Base-by-base conservation (phyloP, 2,329 filamentous ascomycete genomes). In the Hypoxylon sp. region DNA sequence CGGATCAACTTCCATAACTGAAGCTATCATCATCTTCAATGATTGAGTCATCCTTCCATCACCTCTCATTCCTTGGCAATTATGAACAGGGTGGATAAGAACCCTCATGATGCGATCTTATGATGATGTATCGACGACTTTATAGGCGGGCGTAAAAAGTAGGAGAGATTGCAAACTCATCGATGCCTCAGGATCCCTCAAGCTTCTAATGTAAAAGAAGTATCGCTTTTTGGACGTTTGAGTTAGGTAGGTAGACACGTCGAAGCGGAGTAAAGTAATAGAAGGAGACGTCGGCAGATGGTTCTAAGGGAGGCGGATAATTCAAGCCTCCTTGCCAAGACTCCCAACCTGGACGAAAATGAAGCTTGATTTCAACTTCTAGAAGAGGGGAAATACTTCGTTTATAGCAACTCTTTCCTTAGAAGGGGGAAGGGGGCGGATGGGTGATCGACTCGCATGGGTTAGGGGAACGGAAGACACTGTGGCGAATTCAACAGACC, bases 321-420 rank as follows among this genome's bases (percentile, higher is more conserved):
- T 73, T 66, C 66, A 67, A 69, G 66, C 69, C 68, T 73, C 63
- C 57, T 60, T 64, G 73, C 73, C 73, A 75, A 75, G 74, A 55
- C 23, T 48, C 58, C 49, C 38, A 56, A 67, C 52, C 41, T 51
- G 56, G 46, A 68, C 25, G 51, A 71, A 63, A 58, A 67, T 28
- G 68, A 73, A 69, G 69, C 66, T 72, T 68, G 50, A 68, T 49
- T 69, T 63, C 19, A 68, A 56, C 59, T 64, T 46, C 60, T 43
- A 51, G 38, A 66, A 56, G 64, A 68, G 52, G 69, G 64, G 67
- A 50, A 65, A 32, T 41, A 41, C 52, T 53, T 58, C 30, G 30
- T 52, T 67, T 65, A 41, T 38, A 59, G 46, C 36, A 56, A 53
- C 36, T 60, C 52, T 17, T 55, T 28, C 19, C 19, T 46, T 34